phyloP scores from a whole-genome alignment of 305 asterid species.

The Fraxinus greggii region DNA sequence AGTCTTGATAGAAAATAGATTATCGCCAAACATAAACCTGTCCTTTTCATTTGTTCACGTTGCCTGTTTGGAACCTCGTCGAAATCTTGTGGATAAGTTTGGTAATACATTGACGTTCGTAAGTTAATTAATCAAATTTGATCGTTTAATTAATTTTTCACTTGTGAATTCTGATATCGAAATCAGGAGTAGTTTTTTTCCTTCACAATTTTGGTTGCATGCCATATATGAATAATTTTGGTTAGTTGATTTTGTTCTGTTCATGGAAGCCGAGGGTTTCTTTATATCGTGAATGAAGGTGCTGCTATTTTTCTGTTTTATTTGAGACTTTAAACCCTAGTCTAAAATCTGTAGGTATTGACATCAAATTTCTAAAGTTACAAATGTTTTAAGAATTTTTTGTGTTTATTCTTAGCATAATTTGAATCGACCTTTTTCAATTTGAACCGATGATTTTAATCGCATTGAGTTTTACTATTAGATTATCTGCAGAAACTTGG shows the following conservation, averaged over 20 bases:
- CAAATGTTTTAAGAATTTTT: neutral
- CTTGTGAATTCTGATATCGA: neutral
- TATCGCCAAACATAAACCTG: neutral
- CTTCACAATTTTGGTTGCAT: neutral
- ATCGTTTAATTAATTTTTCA: neutral
- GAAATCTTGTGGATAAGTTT: constrained; percentile 41
- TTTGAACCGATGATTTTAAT: neutral
- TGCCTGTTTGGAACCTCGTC: constrained; percentile 23
- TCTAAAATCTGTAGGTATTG: neutral
- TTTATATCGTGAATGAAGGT: neutral
- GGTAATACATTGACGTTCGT: constrained; percentile 15
- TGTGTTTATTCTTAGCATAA: neutral
- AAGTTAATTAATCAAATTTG: neutral
- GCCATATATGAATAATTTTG: neutral
- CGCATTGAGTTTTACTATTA: neutral
- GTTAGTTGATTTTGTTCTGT: neutral
- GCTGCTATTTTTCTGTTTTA: neutral
- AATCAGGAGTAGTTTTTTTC: neutral
- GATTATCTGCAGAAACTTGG: neutral
- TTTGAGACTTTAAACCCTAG: neutral
- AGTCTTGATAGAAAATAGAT: neutral
- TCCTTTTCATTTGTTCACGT: constrained; percentile 22
- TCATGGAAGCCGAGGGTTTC: neutral
- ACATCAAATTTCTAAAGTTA: neutral
- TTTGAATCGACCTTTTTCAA: neutral